These are phyloP conservation scores for Zygosaccharomyces bisporus DNA, from an alignment of 805 yeast genomes.

Conservation along the genomic window DNA sequence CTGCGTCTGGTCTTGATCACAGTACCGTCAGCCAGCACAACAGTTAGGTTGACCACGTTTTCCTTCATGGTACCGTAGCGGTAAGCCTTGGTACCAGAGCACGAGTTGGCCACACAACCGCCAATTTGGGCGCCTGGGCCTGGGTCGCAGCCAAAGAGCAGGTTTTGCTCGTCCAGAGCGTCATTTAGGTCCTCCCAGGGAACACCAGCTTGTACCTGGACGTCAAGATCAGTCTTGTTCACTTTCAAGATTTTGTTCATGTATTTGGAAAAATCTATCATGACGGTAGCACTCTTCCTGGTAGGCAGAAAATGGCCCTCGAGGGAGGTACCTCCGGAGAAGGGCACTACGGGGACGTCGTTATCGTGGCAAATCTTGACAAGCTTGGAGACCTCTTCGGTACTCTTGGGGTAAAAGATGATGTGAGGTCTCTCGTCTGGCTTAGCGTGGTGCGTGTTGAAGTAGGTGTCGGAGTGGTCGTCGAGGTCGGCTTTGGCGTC, in stretches of 20 bases:
- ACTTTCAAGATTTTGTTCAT: slow-evolving; percentile 57
- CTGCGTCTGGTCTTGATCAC: slow-evolving; percentile 67
- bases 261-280: slow-evolving; percentile 51
- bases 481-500: slow-evolving; percentile 41
- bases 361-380: slow-evolving; percentile 59
- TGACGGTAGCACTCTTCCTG: slow-evolving; percentile 59
- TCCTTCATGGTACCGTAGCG: slow-evolving; percentile 80
- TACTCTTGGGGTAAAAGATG: slow-evolving; percentile 58
- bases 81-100: slow-evolving; percentile 78
- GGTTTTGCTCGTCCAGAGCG: slow-evolving; percentile 44
- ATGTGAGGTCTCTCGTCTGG: slow-evolving; percentile 56
- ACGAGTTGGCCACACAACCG: slow-evolving; percentile 73
- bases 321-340: slow-evolving; percentile 71
- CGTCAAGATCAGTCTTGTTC: slow-evolving; percentile 63
- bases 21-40: slow-evolving; percentile 78
- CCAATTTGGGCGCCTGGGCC: slow-evolving; percentile 81
- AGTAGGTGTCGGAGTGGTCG: slow-evolving; percentile 57
- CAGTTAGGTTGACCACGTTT: slow-evolving; percentile 62
- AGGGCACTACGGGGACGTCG: slow-evolving; percentile 70
- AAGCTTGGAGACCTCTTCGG: slow-evolving; percentile 62
- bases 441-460: slow-evolving; percentile 58
- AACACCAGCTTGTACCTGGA: slow-evolving; percentile 72
- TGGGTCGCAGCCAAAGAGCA: slow-evolving; percentile 71
- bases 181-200: slow-evolving; percentile 72
- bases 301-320: slow-evolving; percentile 81